These are phyloP conservation scores for Cordia subcordata DNA, from an alignment of 257 asterid genomes.

Conservation along the genomic window DNA sequence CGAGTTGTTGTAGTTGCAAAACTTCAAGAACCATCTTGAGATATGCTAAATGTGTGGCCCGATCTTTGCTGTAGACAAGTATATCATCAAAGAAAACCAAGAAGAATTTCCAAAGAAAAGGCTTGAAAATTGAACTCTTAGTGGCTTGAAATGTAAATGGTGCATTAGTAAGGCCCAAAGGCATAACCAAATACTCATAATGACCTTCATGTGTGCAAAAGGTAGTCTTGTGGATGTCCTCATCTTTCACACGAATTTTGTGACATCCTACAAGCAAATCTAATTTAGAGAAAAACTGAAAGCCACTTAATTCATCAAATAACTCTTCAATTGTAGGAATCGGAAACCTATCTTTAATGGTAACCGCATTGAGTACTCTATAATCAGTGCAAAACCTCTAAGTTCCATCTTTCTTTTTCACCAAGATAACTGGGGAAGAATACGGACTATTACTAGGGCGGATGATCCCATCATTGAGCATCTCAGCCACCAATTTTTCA, in stretches of 20 bases:
- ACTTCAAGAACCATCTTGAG: no score
- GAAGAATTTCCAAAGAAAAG: background rate
- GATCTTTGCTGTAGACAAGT: background rate
- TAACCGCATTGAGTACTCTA: background rate
- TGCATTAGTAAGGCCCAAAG: background rate
- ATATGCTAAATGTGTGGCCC: background rate
- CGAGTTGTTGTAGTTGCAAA: background rate
- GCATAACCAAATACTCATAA: constrained; percentile 1
- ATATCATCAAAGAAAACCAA: constrained; percentile 6
- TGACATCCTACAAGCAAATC: background rate
- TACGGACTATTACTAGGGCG: background rate
- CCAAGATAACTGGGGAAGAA: background rate
- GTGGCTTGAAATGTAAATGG: background rate
- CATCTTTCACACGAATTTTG: background rate
- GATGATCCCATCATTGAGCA: background rate
- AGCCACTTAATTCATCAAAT: no score
- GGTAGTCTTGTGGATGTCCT: background rate
- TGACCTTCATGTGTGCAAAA: background rate
- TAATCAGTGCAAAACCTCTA: background rate
- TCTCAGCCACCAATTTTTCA: background rate
- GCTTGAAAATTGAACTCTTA: background rate
- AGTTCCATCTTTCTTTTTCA: background rate
- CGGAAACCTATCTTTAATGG: background rate
- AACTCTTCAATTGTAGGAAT: background rate
- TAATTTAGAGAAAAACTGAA: background rate